Evolutionary conservation across 345 rosid genomes (phyloP), one percentile per base, ranked within the genome.

Genomic region (Lagerstroemia speciosa): DNA sequence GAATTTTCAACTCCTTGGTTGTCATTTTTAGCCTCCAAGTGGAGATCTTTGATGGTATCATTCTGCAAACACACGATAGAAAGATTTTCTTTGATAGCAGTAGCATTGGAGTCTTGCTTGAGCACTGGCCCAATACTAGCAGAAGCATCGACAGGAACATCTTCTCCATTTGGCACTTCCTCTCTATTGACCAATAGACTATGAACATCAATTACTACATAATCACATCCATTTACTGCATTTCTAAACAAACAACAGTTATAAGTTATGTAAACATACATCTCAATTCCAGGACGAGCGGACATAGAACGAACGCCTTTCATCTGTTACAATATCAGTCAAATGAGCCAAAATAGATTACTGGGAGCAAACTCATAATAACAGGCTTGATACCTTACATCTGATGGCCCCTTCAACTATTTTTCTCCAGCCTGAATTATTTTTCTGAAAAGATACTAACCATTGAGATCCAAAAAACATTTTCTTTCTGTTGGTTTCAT

Each of bases 121-220:
- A 57, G 30, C 11, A 19, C 62, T 55, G 16, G 67, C 58, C 57
- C 73, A 41, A 36, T 40, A 50, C 30, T 63, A 45, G 46, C 57
- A 0, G 63, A 60, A 40, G 24, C 62, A 72, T 65, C 75, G 62
- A 67, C 33, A 38, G 72, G 61, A 53, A 33, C 46, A 62, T 45
- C 31, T 26, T 67, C 43, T 22, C 53, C 50, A 57, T 43, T 68
- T 22, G 26, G 48, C 0, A 38, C 36, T 60, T 60, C 66, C 41
- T 72, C 62, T 38, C 20, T 71, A 17, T 75, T 71, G 45, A 31
- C 3, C 55, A 30, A 43, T 65, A 57, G 65, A 53, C 77, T 75
- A 67, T 37, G 71, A 30, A 34, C 63, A 58, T 27, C 32, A 52
- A 65, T 58, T 24, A n/a, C 31, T 53, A 67, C 29, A 20, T 16